Evolutionary conservation across 352 stramenopile species (phyloP), one percentile per base, ranked within the genome.

Genomic region (Phytophthora lateralis): DNA sequence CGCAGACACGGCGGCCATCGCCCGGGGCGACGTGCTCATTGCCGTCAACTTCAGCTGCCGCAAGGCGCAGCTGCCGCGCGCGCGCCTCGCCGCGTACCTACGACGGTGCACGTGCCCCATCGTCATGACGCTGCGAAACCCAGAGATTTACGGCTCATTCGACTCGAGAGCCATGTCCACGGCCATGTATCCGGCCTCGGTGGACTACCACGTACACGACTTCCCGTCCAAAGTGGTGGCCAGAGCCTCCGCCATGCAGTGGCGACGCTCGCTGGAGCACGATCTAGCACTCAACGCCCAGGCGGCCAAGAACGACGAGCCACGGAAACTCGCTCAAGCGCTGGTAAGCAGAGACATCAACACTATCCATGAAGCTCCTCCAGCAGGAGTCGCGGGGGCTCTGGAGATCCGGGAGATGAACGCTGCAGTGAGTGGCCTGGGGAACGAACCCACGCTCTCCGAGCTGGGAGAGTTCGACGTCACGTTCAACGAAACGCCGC

Each of bases 161-260:
- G 84, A 88, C 68, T 91, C 81, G 41, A 73, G 73, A 15, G 72
- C 78, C 18, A 66, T 89, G 51, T 82, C 73, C 6, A 93, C 84
- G 0, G 84, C 84, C 24, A 89, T 93, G 76, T 93, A 90, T 49
- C 84, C 84, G 15, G 51, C 77, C 26, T 90, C 80, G 39, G 68
- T 72, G 39, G 84, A 93, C 39, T 89, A 89, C 54, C 48, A 76
- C 44, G 56, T 66, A 6, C 66, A 75, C 12, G 18, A 54, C 6
- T 68, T 66, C 35, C 44, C 69, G 24, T 73, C 69, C 29, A 74
- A 76, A 39, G 78, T 88, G 18, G 62, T 73, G 9, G 64, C 76
- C 0, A 78, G 81, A 43, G 84, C 79, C 18, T 78, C 84, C 4
- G 80, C 84, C n/a, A 73, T 68, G 57, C 81, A 93, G 47, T 93